Base-by-base conservation (phyloP, 192 early-diverging fungal species). In the Linderina pennispora region DNA sequence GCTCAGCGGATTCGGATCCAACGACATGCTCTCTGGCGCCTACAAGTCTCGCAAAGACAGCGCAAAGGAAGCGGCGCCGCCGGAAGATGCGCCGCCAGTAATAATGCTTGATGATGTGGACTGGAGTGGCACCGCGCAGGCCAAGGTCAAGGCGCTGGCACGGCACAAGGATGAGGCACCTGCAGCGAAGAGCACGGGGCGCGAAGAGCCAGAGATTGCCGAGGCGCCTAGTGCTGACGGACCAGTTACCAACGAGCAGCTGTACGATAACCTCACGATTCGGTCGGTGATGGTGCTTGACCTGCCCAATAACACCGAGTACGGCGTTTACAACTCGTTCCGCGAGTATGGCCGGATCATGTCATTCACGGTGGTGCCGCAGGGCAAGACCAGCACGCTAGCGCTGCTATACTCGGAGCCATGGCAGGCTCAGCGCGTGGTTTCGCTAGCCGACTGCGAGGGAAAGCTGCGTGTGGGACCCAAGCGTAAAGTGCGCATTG, bases 1-100 rank as follows among this genome's bases (percentile, higher is more conserved):
- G 5, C 48, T 72, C 18, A 72, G 68, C 45, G 57, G 68, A 1
- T 72, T 72, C 54, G 68, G 68, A 9, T 72, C 68, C 20, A 72
- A 72, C 28, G 68, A 72, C 34, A 72, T 72, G 68, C 61, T 72
- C 9, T 72, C 68, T 3, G 48, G 51, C 22, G 56, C 68, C 4
- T 64, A 72, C 39, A 53, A 28, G 20, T 58, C 61, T 11, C 44
- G 60, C 4, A 20, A 43, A 17, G 42, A n/a, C n/a, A n/a, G 31
- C 20, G 55, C 38, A 14, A 41, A 25, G 9, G 67, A 43, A 0
- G 17, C 48, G 5, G 48, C 50, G 14, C 38, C 56, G 17, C 60
- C 59, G 10, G 67, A 71, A n/a, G 67, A 71, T 21, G 67, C 67
- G 0, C 67, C 67, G 38, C 67, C 67, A 8, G 49, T 56, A 11